phyloP scores from a whole-genome alignment of 2,329 filamentous ascomycete species.

The Pseudogymnoascus sp. region DNA sequence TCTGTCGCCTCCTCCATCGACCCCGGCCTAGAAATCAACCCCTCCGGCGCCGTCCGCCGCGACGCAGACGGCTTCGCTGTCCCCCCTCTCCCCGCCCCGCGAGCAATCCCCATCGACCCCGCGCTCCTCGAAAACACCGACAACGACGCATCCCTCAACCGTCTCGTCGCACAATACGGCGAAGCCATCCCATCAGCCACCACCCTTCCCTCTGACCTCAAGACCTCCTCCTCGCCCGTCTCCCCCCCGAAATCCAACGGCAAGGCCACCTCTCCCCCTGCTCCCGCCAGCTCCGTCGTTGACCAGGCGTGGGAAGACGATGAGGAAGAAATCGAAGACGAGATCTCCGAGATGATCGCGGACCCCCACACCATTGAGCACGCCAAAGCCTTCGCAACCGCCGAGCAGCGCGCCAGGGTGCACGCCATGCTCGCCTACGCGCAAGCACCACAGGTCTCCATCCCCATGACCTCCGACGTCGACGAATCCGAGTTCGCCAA shows the following conservation, averaged over 20 bases:
- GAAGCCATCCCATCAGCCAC: background rate
- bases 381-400: conserved; percentile 50
- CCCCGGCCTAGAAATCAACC: conserved; percentile 14
- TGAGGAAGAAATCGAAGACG: conserved; percentile 54
- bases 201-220: background rate
- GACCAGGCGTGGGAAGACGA: conserved; percentile 55
- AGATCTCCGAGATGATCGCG: conserved; percentile 64
- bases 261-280: conserved; percentile 20
- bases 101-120: conserved; percentile 33
- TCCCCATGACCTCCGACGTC: conserved; percentile 58
- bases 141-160: conserved; percentile 17
- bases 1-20: conserved; percentile 9
- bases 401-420: conserved; percentile 47
- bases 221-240: conserved; percentile 11
- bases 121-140: conserved; percentile 24
- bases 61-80: conserved; percentile 66
- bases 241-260: conserved; percentile 9
- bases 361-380: conserved; percentile 52
- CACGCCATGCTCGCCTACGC: conserved; percentile 46
- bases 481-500: conserved; percentile 79
- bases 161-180: conserved; percentile 12
- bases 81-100: conserved; percentile 39
- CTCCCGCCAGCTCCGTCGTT: conserved; percentile 15
- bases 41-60: conserved; percentile 35
- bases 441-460: conserved; percentile 39